Conservation (phyloP, 2,329 filamentous ascomycete species). For the Talaromyces atroroseus region DNA sequence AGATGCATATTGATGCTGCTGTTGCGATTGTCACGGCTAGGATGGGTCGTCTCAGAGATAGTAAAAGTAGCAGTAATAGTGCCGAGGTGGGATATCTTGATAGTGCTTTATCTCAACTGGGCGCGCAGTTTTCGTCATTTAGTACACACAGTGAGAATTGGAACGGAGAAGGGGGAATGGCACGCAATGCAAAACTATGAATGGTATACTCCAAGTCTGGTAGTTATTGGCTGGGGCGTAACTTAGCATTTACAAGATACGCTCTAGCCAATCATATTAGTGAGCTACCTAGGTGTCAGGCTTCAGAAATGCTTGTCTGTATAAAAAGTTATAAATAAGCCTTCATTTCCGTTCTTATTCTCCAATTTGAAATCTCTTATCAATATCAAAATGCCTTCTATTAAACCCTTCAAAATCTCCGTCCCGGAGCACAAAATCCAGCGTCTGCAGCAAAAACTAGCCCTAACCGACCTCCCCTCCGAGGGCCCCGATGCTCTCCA, state of each 20-base stretch:
- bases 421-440: slow-evolving; percentile 1
- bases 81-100: slow-evolving; percentile 1
- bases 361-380: not conserved
- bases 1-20: slow-evolving; percentile 4
- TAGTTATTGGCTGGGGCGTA: not conserved
- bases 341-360: not conserved
- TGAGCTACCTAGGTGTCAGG: not conserved
- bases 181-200: not conserved
- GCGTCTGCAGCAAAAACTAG: slow-evolving; percentile 6
- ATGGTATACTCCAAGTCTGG: not conserved
- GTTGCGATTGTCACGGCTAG: not conserved
- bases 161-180: not conserved
- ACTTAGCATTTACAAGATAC: not conserved
- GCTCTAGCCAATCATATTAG: not conserved
- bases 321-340: not conserved
- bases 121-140: not conserved
- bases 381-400: not conserved
- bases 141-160: not conserved
- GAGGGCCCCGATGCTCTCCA: not conserved
- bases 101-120: not conserved
- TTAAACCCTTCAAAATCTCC: slow-evolving; percentile 2
- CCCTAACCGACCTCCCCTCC: slow-evolving; percentile 6
- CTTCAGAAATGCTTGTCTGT: not conserved
- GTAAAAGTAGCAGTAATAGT: not conserved
- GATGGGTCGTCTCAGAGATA: not conserved